These are phyloP conservation scores for Nigrospora oryzae DNA, from an alignment of 2,329 filamentous ascomycete species.

Conservation along the genomic window DNA sequence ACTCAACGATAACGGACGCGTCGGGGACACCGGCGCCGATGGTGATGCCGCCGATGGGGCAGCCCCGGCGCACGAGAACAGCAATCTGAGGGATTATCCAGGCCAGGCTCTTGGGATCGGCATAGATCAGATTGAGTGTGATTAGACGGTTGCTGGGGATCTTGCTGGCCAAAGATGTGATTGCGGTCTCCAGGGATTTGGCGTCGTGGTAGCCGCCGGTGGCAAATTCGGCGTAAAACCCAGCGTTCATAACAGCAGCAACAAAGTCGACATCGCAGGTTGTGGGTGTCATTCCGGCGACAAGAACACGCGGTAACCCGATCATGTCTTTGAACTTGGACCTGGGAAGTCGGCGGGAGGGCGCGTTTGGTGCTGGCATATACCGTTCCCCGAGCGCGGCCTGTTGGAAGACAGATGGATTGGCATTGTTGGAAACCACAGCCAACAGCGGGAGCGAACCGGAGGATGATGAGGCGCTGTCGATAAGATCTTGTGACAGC, in stretches of 20 bases:
- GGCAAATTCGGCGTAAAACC: slow-evolving; percentile 83
- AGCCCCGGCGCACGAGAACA: slow-evolving; percentile 70
- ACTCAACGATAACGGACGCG: slow-evolving; percentile 84
- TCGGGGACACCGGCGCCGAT: slow-evolving; percentile 92
- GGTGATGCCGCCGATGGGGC: slow-evolving; percentile 84
- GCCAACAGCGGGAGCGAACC: too few species aligned
- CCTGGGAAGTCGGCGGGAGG: too few species aligned
- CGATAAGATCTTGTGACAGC: too few species aligned
- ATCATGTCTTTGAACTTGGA: too few species aligned
- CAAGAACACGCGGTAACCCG: slow-evolving; percentile 83
- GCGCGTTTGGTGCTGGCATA: too few species aligned
- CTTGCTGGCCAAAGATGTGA: slow-evolving; percentile 73
- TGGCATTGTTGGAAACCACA: too few species aligned
- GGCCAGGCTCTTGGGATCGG: slow-evolving; percentile 77
- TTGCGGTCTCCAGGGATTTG: slow-evolving; percentile 75
- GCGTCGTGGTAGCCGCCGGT: slow-evolving; percentile 76
- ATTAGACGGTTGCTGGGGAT: slow-evolving; percentile 83
- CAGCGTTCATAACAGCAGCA: slow-evolving; percentile 87
- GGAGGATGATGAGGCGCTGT: too few species aligned
- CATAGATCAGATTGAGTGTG: slow-evolving; percentile 83
- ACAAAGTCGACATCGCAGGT: slow-evolving; percentile 90
- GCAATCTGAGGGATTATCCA: slow-evolving; percentile 89
- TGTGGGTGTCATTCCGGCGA: slow-evolving; percentile 87
- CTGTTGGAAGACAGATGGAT: too few species aligned
- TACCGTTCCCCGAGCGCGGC: too few species aligned